Conservation (phyloP, 2,329 filamentous ascomycete genomes). For the Drechslera avenae region DNA sequence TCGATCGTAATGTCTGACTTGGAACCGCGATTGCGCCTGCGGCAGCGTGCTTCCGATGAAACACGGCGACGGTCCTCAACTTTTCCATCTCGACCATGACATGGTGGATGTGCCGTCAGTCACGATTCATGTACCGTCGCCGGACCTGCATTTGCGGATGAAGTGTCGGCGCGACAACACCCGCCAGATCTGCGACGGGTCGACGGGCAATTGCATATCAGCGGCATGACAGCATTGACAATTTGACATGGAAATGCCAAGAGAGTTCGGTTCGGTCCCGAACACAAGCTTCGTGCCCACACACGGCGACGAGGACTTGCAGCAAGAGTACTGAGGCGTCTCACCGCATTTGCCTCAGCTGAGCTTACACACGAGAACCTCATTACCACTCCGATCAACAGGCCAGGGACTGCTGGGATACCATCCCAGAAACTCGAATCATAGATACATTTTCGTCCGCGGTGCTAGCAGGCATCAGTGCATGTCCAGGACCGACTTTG, state of each 20-base stretch:
- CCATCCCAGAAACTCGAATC: too few relatives aligned
- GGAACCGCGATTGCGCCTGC: background rate
- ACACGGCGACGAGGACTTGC: too few relatives aligned
- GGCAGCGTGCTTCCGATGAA: slow-evolving; percentile 9
- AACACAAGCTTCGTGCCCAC: too few relatives aligned
- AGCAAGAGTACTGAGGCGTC: too few relatives aligned
- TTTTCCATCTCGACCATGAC: background rate
- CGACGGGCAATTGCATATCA: background rate
- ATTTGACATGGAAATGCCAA: background rate
- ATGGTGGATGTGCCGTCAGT: background rate
- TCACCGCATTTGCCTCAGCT: too few relatives aligned
- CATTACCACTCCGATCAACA: too few relatives aligned
- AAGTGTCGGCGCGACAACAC: background rate
- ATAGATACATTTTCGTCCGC: too few relatives aligned
- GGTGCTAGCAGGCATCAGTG: too few relatives aligned
- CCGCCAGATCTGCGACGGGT: background rate
- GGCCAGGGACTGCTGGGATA: too few relatives aligned
- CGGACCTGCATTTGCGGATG: slow-evolving; percentile 8
- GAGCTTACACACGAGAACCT: too few relatives aligned
- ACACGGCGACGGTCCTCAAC: background rate
- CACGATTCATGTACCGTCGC: background rate
- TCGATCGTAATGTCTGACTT: background rate
- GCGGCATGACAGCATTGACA: background rate
- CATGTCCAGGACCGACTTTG: too few relatives aligned
- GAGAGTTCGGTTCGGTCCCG: too few relatives aligned